A percentile compares a stretch with the other conserved stretches of the same genome.
Conservation (phyloP, 78 protist species). For the Capsaspora owczarzaki region DNA sequence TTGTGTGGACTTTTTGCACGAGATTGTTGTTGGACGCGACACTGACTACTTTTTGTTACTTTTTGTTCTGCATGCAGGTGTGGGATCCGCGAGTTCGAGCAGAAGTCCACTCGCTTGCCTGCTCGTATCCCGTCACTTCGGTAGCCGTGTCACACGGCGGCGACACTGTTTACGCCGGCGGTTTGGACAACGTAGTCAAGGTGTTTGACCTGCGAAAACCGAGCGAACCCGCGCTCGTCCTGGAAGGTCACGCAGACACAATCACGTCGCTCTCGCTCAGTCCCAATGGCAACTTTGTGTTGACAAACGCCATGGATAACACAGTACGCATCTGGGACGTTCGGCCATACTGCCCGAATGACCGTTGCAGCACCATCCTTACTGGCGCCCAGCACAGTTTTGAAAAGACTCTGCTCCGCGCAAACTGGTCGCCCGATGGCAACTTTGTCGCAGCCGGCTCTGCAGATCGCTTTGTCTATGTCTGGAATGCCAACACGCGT, state of each 20-base stretch:
- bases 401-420: conserved; percentile 61
- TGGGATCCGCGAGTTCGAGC: conserved; percentile 43
- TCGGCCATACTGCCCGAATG: conserved; percentile 13
- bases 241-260: conserved; percentile 68
- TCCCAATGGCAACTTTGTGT: conserved; percentile 54
- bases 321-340: conserved; percentile 41
- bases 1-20: too few relatives aligned
- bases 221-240: conserved; percentile 3
- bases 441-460: conserved; percentile 46
- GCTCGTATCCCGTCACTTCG: conserved; percentile 43
- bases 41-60: not conserved
- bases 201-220: conserved; percentile 66
- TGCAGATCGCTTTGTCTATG: conserved; percentile 58
- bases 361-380: not conserved
- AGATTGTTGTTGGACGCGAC: too few relatives aligned
- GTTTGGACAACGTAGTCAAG: conserved; percentile 64
- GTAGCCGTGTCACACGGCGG: conserved; percentile 40
- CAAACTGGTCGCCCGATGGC: conserved; percentile 70
- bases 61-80: conserved; percentile 10
- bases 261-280: conserved; percentile 51
- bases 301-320: conserved; percentile 76
- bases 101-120: conserved; percentile 5
- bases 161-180: conserved; percentile 49
- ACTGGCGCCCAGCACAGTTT: conserved; percentile 43
- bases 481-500: conserved; percentile 58